Evolutionary conservation across 2,329 filamentous ascomycete species (phyloP), one percentile per base, ranked within the genome.

Genomic region (Monilinia aucupariae): DNA sequence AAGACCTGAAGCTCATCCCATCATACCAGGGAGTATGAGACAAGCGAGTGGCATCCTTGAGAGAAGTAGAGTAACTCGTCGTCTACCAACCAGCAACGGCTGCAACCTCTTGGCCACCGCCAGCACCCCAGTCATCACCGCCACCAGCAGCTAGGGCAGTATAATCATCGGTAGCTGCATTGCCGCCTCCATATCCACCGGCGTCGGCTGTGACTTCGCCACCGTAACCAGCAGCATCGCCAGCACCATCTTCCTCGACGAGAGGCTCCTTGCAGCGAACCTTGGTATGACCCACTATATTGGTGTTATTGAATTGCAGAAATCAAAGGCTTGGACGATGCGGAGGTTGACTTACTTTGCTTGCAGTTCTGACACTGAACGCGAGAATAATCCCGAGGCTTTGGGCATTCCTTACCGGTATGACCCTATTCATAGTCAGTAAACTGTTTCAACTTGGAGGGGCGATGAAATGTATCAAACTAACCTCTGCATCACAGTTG

Each of bases 281-380:
- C 52, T 73, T 73, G 8, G 74, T 75, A 61, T 80, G 78, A 5
- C 78, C 74, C 71, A 73, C 67, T 72, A 62, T 22, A 58, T 54
- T 39, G 51, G 20, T 41, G 34, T 48, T 7, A 59, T n/a, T 64
- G 22, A 15, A 25, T 41, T 15, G 2, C 8, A 62, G 64, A 48
- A 12, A 58, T 12, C 27, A 37, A 54, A 22, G 22, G 7, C n/a
- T 37, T 6, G 22, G 34, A 39, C 32, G 32, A 25, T 15, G 20
- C 15, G 22, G n/a, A 32, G 15, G 22, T 48, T 22, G 30, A 70
- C 74, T 71, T 74, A 72, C 73, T 76, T 67, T 80, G 64, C 41
- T 75, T 67, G 69, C 85, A 87, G 73, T 85, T 85, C 61, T 72
- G 75, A 75, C 85, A 87, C 72, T 84, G 81, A 64, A 86, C 77